Evolutionary conservation across 495 filamentous ascomycete species (phyloP).

Genomic region (Aspergillus indologenus): DNA sequence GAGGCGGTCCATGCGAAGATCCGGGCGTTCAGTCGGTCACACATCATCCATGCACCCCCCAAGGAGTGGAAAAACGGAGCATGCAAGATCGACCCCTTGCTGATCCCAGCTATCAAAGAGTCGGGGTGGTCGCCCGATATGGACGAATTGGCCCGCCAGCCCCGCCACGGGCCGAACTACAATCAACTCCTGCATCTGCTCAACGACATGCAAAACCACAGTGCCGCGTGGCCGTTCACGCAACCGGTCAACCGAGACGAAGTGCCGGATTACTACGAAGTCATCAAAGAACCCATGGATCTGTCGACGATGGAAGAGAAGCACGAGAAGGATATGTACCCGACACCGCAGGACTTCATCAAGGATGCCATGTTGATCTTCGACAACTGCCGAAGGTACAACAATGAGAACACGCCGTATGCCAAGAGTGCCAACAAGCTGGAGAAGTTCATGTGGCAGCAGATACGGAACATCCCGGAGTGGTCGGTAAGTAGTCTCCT

Average conservation of each 20-base stretch:
- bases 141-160: constrained; percentile 93
- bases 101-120: constrained; percentile 76
- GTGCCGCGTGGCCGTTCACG: constrained; percentile 88
- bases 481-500: constrained; percentile 69
- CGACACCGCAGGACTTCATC: constrained; percentile 89
- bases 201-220: constrained; percentile 92
- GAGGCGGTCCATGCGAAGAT: constrained; percentile 93
- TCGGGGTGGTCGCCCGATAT: constrained; percentile 96
- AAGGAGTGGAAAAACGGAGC: constrained; percentile 75
- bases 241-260: constrained; percentile 93
- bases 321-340: constrained; percentile 90
- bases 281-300: constrained; percentile 98
- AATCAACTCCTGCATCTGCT: constrained; percentile 88
- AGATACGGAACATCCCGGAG: constrained; percentile 90
- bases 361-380: constrained; percentile 88
- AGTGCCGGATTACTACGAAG: constrained; percentile 95
- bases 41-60: constrained; percentile 82
- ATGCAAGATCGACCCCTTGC: constrained; percentile 72
- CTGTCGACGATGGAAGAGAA: constrained; percentile 93
- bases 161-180: constrained; percentile 96
- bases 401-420: constrained; percentile 92
- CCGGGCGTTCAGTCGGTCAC: constrained; percentile 81
- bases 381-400: constrained; percentile 92
- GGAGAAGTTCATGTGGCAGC: constrained; percentile 94
- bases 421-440: constrained; percentile 93